phyloP scores from a whole-genome alignment of 208 protist species.

The Hexamita inflata region DNA sequence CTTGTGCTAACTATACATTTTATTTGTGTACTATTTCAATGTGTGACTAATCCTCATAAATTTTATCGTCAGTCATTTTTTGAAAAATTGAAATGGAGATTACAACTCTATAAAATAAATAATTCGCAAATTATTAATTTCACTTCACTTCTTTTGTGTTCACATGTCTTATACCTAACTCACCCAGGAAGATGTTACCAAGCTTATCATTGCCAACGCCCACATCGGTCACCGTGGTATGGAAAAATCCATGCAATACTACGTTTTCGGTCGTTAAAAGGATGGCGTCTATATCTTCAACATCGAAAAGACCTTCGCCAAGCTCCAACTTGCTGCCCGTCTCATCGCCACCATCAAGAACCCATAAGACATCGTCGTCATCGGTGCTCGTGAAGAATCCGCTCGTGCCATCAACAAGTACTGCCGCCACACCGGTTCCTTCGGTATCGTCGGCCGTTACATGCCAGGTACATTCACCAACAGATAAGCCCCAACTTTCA shows the following conservation, averaged over 20 bases:
- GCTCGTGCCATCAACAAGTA: constrained; percentile 45
- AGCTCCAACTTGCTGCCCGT: constrained; percentile 41
- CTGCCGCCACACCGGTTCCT: constrained; percentile 35
- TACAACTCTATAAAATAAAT: too few relatives aligned
- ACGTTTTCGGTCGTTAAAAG: constrained; percentile 20
- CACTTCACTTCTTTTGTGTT: too few relatives aligned
- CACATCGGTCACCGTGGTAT: constrained; percentile 35
- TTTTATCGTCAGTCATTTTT: too few relatives aligned
- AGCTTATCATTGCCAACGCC: constrained; percentile 21
- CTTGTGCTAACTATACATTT: too few relatives aligned
- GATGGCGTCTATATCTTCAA: constrained; percentile 42
- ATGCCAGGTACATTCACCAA: constrained; percentile 48
- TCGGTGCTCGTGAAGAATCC: constrained; percentile 31
- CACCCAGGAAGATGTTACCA: constrained; percentile 30
- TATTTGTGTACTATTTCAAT: too few relatives aligned
- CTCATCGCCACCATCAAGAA: constrained; percentile 34
- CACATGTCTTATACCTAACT: too few relatives aligned
- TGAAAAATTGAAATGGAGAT: too few relatives aligned
- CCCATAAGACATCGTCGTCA: constrained; percentile 39
- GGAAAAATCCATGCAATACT: constrained; percentile 30
- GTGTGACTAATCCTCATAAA: too few relatives aligned
- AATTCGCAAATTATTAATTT: too few relatives aligned
- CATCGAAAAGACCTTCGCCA: constrained; percentile 35
- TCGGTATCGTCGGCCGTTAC: constrained; percentile 32
- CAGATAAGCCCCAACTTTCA: constrained; percentile 35